A percentile compares a stretch with the other conserved stretches of the same genome.
Evolutionary conservation across 2,329 filamentous ascomycete species (phyloP).

Genomic region (Pseudogymnoascus sp.): DNA sequence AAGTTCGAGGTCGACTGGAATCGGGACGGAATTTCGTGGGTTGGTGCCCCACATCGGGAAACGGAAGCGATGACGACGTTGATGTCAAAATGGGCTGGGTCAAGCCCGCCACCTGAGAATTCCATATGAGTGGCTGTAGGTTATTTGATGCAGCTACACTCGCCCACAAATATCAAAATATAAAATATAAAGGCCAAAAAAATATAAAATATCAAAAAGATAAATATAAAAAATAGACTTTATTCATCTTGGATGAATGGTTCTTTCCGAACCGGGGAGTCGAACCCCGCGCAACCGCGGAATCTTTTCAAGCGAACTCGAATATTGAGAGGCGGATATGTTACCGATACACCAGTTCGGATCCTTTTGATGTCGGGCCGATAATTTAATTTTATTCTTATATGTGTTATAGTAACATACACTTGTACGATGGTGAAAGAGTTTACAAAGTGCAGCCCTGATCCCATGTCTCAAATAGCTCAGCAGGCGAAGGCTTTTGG

Average conservation of each 20-base stretch:
- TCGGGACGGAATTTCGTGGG: background rate
- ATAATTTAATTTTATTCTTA: too few relatives aligned
- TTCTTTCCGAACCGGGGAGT: slow-evolving; percentile 19
- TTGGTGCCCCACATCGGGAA: slow-evolving; percentile 7
- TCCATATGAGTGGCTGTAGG: background rate
- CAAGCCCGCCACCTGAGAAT: background rate
- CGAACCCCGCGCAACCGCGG: slow-evolving; percentile 6
- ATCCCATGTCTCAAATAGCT: background rate
- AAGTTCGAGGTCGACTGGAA: background rate
- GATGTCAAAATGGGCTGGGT: background rate
- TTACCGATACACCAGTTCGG: background rate
- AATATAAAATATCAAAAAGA: too few relatives aligned
- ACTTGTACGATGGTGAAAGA: background rate
- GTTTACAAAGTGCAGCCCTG: background rate
- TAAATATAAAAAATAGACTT: background rate
- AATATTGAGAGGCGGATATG: too few relatives aligned
- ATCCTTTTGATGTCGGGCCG: background rate
- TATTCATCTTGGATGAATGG: slow-evolving; percentile 5
- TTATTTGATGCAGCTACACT: too few relatives aligned
- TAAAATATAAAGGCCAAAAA: slow-evolving; percentile 2
- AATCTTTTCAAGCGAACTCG: too few relatives aligned
- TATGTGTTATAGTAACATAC: background rate
- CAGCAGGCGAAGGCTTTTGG: background rate
- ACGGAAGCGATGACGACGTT: background rate
- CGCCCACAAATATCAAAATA: background rate